Percentiles rank a stretch among this genome's conserved stretches.
phyloP scores from a whole-genome alignment of 2,329 filamentous ascomycete species.

The Pleoardoris graminearum region DNA sequence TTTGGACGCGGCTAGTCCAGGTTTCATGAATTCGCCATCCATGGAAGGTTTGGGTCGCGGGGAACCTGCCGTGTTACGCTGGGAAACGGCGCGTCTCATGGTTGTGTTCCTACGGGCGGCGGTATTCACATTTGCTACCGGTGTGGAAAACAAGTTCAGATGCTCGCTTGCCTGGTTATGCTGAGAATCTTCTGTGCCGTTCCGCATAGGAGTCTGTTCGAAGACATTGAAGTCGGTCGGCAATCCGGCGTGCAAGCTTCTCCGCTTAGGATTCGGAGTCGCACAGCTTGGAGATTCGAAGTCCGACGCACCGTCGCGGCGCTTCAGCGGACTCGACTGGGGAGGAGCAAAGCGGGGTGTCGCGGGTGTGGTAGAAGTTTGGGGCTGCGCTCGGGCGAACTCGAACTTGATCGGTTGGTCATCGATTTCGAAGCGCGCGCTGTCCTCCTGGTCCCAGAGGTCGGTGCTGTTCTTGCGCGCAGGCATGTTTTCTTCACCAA shows the following conservation, averaged over 20 bases:
- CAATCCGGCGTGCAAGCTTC: conserved; percentile 80
- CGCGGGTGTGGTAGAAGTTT: conserved; percentile 54
- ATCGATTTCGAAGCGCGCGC: conserved; percentile 50
- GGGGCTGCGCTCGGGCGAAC: conserved; percentile 48
- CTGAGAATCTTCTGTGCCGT: conserved; percentile 28
- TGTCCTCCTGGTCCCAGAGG: conserved; percentile 41
- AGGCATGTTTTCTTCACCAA: conserved; percentile 52
- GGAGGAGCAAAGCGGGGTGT: conserved; percentile 55
- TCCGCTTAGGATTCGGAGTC: conserved; percentile 87
- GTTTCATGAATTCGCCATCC: conserved; percentile 58
- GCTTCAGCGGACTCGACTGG: conserved; percentile 83
- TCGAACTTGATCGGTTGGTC: conserved; percentile 54
- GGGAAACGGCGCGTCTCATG: conserved; percentile 81
- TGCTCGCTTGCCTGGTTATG: conserved; percentile 29
- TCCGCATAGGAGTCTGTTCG: conserved; percentile 55
- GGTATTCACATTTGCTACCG: conserved; percentile 33
- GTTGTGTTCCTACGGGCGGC: conserved; percentile 63
- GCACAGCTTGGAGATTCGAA: conserved; percentile 76
- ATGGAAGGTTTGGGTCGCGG: conserved; percentile 44
- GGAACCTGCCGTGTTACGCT: conserved; percentile 64
- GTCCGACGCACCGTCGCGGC: conserved; percentile 88
- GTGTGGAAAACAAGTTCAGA: conserved; percentile 43
- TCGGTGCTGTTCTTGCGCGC: conserved; percentile 36
- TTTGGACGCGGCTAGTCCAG: conserved; percentile 58
- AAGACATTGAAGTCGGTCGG: conserved; percentile 75